Conservation (phyloP, 441 rosid species). For the Rhodomyrtus psidioides region DNA sequence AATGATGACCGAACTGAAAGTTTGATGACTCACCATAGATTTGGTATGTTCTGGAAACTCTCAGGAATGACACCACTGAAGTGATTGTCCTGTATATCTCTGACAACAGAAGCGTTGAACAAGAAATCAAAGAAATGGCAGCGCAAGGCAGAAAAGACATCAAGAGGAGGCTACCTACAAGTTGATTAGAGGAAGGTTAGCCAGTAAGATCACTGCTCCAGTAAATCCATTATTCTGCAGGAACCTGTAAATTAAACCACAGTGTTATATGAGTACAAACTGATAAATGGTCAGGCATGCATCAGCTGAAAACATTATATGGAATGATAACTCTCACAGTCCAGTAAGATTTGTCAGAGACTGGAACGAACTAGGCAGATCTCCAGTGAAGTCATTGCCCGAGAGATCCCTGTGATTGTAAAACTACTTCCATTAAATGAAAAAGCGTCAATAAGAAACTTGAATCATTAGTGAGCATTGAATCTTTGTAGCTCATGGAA, state of each 20-base stretch:
- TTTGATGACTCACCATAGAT: constrained; percentile 54
- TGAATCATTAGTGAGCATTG: background rate
- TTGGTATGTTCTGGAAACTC: constrained; percentile 77
- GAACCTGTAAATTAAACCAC: constrained; percentile 39
- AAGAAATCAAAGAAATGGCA: constrained; percentile 6
- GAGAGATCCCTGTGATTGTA: constrained; percentile 74
- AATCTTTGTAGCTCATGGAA: background rate
- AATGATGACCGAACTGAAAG: background rate
- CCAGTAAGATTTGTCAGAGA: constrained; percentile 61
- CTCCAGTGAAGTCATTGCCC: constrained; percentile 72
- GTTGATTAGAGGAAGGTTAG: constrained; percentile 67
- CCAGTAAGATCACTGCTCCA: constrained; percentile 81
- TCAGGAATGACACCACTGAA: constrained; percentile 88
- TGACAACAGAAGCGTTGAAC: constrained; percentile 23
- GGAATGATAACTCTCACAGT: constrained; percentile 48
- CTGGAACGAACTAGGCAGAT: constrained; percentile 82
- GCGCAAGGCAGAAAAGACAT: constrained; percentile 3
- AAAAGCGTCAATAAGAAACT: background rate
- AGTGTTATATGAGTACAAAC: background rate
- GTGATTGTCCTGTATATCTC: constrained; percentile 74
- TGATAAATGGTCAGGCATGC: background rate
- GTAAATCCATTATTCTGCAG: constrained; percentile 81
- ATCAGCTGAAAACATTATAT: background rate
- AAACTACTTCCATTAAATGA: background rate
- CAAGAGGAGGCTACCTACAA: constrained; percentile 39